phyloP scores from a whole-genome alignment of 2,329 filamentous ascomycete species.

The Cordyceps fumosorosea region DNA sequence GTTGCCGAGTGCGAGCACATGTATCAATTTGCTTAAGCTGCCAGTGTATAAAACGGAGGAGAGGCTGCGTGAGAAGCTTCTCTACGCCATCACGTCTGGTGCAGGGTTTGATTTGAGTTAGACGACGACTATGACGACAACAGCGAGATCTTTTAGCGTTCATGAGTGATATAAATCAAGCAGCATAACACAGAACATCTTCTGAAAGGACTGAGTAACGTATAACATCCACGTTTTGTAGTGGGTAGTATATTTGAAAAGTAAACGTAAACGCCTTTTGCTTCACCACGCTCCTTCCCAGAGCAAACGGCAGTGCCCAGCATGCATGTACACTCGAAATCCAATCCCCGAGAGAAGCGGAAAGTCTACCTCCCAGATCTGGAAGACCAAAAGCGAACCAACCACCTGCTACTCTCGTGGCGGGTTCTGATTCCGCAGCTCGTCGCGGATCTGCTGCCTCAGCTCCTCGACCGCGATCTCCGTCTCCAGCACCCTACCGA shows the following conservation, averaged over 20 bases:
- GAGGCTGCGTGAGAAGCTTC: conserved; percentile 67
- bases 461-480: conserved; percentile 76
- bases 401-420: background rate
- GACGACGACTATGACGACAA: background rate
- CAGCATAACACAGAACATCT: no score
- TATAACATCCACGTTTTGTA: background rate
- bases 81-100: conserved; percentile 84
- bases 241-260: background rate
- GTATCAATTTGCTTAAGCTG: conserved; percentile 89
- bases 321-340: background rate
- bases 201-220: background rate
- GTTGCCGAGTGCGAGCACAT: conserved; percentile 89
- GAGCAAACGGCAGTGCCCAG: background rate
- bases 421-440: conserved; percentile 35
- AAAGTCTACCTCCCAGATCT: background rate
- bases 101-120: conserved; percentile 84
- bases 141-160: background rate
- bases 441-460: conserved; percentile 58
- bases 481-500: conserved; percentile 76
- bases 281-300: background rate
- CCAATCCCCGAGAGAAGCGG: background rate
- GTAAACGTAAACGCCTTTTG: background rate
- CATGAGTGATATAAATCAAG: no score
- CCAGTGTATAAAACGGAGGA: conserved; percentile 67
- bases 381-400: background rate